Conservation (phyloP, 176 grass and related monocot species). For the Carex parvula region DNA sequence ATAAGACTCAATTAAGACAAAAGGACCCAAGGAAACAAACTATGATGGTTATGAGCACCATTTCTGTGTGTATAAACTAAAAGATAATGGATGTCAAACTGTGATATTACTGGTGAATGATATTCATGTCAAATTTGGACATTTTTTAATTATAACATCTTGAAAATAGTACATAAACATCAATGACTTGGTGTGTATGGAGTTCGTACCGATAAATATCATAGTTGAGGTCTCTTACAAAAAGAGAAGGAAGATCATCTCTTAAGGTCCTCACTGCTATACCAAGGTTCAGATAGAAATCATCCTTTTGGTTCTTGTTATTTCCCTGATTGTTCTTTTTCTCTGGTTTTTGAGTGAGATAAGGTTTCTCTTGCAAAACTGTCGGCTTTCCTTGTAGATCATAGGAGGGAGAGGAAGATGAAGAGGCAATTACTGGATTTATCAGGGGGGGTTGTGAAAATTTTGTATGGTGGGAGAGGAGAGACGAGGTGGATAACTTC, state of each 20-base stretch:
- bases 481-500: slow-evolving; percentile 61
- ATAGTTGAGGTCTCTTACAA: slow-evolving; percentile 71
- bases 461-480: slow-evolving; percentile 40
- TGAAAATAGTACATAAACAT: background rate
- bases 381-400: slow-evolving; percentile 24
- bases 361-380: slow-evolving; percentile 44
- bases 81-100: background rate
- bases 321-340: slow-evolving; percentile 3
- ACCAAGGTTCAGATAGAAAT: slow-evolving; percentile 96
- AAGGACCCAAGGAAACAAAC: background rate
- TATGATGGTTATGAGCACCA: background rate
- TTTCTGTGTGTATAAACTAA: background rate
- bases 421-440: slow-evolving; percentile 23
- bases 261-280: slow-evolving; percentile 80
- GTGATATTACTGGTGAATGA: background rate
- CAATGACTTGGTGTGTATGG: background rate
- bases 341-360: slow-evolving; percentile 20
- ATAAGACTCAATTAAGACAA: background rate
- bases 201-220: slow-evolving; percentile 75
- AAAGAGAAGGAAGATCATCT: slow-evolving; percentile 78
- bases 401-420: slow-evolving; percentile 32
- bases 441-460: slow-evolving; percentile 30
- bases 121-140: background rate
- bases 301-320: slow-evolving; percentile 47
- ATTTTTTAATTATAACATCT: background rate